phyloP scores from a whole-genome alignment of 306 rosid genomes.

The Psophocarpus tetragonolobus region DNA sequence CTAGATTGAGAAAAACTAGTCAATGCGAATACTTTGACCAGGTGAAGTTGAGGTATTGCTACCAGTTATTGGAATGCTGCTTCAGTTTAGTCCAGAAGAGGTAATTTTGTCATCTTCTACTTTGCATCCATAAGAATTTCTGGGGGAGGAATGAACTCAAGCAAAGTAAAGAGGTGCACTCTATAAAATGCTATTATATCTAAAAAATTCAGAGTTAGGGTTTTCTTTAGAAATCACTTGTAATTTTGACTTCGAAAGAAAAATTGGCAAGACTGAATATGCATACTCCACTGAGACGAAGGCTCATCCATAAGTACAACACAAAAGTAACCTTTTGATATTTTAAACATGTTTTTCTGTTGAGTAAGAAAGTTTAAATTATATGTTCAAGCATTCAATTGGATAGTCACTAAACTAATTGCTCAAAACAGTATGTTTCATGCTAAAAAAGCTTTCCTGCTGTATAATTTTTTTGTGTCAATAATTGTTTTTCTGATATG shows the following conservation, averaged over 20 bases:
- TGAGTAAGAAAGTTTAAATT: constrained; percentile 18
- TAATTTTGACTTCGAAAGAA: not conserved
- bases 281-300: not conserved
- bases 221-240: constrained; percentile 10
- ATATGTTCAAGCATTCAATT: constrained; percentile 17
- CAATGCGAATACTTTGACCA: constrained; percentile 30
- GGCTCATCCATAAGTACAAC: constrained; percentile 21
- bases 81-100: constrained; percentile 99
- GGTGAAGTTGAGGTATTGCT: constrained; percentile 97
- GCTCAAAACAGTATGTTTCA: constrained; percentile 30
- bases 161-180: constrained; percentile 17
- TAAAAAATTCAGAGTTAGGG: not conserved
- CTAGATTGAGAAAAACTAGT: constrained; percentile 18
- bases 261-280: not conserved
- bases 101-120: constrained; percentile 44
- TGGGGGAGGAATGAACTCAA: constrained; percentile 3
- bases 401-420: constrained; percentile 1
- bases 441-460: not conserved
- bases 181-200: constrained; percentile 14
- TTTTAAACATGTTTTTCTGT: not conserved
- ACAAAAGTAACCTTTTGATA: not conserved
- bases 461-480: not conserved
- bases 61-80: constrained; percentile 96
- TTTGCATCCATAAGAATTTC: constrained; percentile 7
- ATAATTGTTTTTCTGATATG: not conserved